Conservation (phyloP, 179 eudicot genomes). For the Vitellaria paradoxa region DNA sequence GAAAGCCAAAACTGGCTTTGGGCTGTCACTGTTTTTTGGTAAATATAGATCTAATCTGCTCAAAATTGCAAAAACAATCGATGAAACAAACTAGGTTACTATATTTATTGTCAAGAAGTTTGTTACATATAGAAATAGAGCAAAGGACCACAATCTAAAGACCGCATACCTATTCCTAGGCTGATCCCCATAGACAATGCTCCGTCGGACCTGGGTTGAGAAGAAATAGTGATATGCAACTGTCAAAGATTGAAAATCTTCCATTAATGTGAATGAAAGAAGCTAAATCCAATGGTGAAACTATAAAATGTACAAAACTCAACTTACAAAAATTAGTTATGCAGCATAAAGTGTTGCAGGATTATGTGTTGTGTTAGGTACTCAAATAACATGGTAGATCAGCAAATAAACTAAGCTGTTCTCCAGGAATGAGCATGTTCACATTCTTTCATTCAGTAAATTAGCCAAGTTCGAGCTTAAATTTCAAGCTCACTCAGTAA, state of each 20-base stretch:
- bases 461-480: too few species aligned
- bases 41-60: conserved; percentile 90
- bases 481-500: too few species aligned
- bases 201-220: conserved; percentile 69
- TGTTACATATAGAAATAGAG: neutral
- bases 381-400: neutral
- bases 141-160: neutral
- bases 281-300: neutral
- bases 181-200: conserved; percentile 84
- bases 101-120: neutral
- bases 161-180: conserved; percentile 82
- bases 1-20: conserved; percentile 83
- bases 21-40: conserved; percentile 60
- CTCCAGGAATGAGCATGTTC: too few species aligned
- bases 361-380: neutral
- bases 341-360: neutral
- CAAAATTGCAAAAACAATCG: conserved; percentile 11
- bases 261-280: conserved; percentile 8
- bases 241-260: conserved; percentile 28
- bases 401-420: neutral
- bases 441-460: too few species aligned
- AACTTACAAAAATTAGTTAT: neutral
- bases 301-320: neutral
- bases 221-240: conserved; percentile 80
- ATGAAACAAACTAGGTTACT: neutral